Conservation (phyloP, 2,329 filamentous ascomycete genomes). For the Cladosporium sp. region DNA sequence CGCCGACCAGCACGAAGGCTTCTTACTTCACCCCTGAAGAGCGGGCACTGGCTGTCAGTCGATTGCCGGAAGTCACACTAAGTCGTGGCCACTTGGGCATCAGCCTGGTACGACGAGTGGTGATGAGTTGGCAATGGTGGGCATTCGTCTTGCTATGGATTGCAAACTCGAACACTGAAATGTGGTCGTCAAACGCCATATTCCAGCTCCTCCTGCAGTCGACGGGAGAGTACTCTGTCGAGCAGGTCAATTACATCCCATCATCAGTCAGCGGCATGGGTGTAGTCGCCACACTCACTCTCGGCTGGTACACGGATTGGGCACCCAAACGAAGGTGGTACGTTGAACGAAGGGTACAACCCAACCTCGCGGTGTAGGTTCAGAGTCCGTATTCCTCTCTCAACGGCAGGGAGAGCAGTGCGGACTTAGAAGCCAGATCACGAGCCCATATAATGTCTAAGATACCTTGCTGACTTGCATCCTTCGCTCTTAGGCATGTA, state of each 20-base stretch:
- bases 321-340: slow-evolving; percentile 24
- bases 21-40: slow-evolving; percentile 27
- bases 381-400: too few relatives aligned
- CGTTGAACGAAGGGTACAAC: too few relatives aligned
- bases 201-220: slow-evolving; percentile 32
- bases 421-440: too few relatives aligned
- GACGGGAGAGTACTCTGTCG: slow-evolving; percentile 29
- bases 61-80: slow-evolving; percentile 30
- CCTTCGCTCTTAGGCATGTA: slow-evolving; percentile 27
- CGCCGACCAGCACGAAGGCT: slow-evolving; percentile 24
- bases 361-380: too few relatives aligned
- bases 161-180: slow-evolving; percentile 33
- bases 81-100: slow-evolving; percentile 29
- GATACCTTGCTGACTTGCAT: too few relatives aligned
- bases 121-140: slow-evolving; percentile 35
- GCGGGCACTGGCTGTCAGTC: slow-evolving; percentile 28
- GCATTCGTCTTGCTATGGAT: slow-evolving; percentile 34
- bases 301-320: slow-evolving; percentile 35
- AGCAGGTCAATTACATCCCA: slow-evolving; percentile 33
- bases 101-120: slow-evolving; percentile 29
- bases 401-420: too few relatives aligned
- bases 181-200: slow-evolving; percentile 33
- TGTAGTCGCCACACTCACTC: slow-evolving; percentile 30
- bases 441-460: too few relatives aligned
- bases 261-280: slow-evolving; percentile 32